Evolutionary conservation across 2,329 filamentous ascomycete species (phyloP).

Genomic region (Onygenales sp.): DNA sequence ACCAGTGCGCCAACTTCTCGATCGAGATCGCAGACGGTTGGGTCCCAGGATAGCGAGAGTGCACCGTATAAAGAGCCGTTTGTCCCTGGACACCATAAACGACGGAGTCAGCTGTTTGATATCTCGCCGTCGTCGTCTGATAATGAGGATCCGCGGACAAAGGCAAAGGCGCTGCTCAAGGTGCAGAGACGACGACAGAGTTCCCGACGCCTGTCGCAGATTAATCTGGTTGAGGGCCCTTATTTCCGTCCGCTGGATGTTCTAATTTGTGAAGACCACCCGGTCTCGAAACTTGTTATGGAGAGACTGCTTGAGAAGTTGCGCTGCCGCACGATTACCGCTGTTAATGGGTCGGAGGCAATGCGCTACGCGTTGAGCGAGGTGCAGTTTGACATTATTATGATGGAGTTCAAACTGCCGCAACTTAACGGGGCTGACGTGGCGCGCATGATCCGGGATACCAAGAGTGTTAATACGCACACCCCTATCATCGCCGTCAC

Average conservation of each 20-base stretch:
- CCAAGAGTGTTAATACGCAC: constrained; percentile 85
- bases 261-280: constrained; percentile 94
- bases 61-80: constrained; percentile 54
- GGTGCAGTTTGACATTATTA: constrained; percentile 97
- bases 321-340: constrained; percentile 86
- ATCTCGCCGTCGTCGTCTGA: constrained; percentile 96
- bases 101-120: constrained; percentile 88
- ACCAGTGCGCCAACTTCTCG: constrained; percentile 54
- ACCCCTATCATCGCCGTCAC: constrained; percentile 96
- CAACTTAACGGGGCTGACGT: constrained; percentile 94
- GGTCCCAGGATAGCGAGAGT: constrained; percentile 84
- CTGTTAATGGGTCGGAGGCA: constrained; percentile 81
- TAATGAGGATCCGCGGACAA: constrained; percentile 88
- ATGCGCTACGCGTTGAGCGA: constrained; percentile 91
- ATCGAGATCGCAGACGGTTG: constrained; percentile 81
- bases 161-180: constrained; percentile 78
- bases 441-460: constrained; percentile 94
- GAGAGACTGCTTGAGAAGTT: constrained; percentile 93
- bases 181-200: constrained; percentile 93
- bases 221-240: constrained; percentile 74
- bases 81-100: constrained; percentile 66
- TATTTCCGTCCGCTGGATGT: constrained; percentile 86
- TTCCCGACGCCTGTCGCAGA: constrained; percentile 85
- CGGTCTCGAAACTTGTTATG: constrained; percentile 97
- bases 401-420: constrained; percentile 92